Conservation (phyloP, 1,139 yeast genomes). For the Candida neerlandica region DNA sequence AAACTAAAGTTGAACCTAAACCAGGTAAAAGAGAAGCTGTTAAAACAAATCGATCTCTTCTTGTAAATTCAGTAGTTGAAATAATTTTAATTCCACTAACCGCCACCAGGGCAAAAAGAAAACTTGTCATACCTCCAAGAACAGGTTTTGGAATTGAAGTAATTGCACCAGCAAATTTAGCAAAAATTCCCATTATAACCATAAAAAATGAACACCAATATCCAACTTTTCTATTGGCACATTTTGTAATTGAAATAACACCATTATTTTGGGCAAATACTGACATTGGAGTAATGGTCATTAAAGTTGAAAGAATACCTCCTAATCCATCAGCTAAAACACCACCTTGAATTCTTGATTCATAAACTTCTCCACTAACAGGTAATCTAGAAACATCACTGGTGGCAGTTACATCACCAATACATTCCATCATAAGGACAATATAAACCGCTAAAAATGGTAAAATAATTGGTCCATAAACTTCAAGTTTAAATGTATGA, state of each 20-base stretch:
- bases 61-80: conserved; percentile 71
- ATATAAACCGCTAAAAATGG: conserved; percentile 83
- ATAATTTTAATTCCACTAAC: conserved; percentile 86
- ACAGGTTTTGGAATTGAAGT: conserved; percentile 84
- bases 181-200: conserved; percentile 80
- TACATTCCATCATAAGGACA: conserved; percentile 85
- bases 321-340: conserved; percentile 77
- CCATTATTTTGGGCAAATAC: conserved; percentile 95
- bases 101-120: conserved; percentile 84
- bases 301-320: conserved; percentile 72
- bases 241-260: conserved; percentile 85
- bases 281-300: conserved; percentile 80
- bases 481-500: conserved; percentile 70
- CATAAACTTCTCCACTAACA: conserved; percentile 78
- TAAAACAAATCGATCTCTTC: conserved; percentile 84
- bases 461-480: conserved; percentile 81
- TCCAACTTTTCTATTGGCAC: conserved; percentile 85
- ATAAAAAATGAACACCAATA: conserved; percentile 88
- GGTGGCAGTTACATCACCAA: conserved; percentile 92
- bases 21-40: conserved; percentile 80
- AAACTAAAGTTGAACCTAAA: conserved; percentile 74
- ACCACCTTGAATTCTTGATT: conserved; percentile 90
- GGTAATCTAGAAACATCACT: conserved; percentile 85
- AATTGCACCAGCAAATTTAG: conserved; percentile 88
- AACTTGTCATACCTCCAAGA: conserved; percentile 91